A percentile compares a stretch with the other conserved stretches of the same genome.
These are phyloP conservation scores for Cadophora luteo-olivacea DNA, from an alignment of 2,329 filamentous ascomycete genomes.

Conservation along the genomic window DNA sequence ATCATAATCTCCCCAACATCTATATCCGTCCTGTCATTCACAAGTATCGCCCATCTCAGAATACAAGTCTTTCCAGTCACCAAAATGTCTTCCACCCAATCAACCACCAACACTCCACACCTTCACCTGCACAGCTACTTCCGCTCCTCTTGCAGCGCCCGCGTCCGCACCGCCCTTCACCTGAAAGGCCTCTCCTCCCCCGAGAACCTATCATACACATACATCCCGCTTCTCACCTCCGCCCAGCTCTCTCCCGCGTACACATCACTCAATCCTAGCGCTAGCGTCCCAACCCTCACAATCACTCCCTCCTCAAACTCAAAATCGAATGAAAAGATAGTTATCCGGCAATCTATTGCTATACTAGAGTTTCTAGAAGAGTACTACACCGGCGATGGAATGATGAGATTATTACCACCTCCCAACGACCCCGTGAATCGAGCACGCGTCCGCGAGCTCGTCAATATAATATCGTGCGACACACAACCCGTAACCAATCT, in stretches of 20 bases:
- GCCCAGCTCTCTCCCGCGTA: constrained; percentile 57
- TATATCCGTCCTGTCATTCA: no score
- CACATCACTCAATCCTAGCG: constrained; percentile 57
- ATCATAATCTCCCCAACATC: no score
- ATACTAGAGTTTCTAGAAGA: constrained; percentile 70
- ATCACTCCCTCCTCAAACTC: constrained; percentile 37
- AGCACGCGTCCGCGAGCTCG: constrained; percentile 59
- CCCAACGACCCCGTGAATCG: constrained; percentile 48
- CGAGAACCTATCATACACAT: constrained; percentile 49
- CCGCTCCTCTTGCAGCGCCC: constrained; percentile 66
- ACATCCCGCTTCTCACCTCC: constrained; percentile 60
- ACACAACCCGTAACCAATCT: constrained; percentile 67
- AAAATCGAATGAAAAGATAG: constrained; percentile 42
- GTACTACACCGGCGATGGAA: constrained; percentile 47
- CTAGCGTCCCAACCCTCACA: constrained; percentile 60
- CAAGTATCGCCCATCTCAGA: no score
- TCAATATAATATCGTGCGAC: constrained; percentile 61
- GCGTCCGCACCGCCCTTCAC: constrained; percentile 64
- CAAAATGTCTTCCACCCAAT: not conserved
- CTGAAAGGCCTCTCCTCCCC: constrained; percentile 55
- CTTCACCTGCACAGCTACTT: constrained; percentile 63
- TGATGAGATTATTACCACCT: constrained; percentile 53
- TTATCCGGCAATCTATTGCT: constrained; percentile 63
- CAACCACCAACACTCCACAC: constrained; percentile 32
- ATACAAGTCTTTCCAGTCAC: no score